A percentile compares a stretch with the other conserved stretches of the same genome.
These are phyloP conservation scores for Quercus phellos DNA, from an alignment of 331 rosid genomes.

Conservation along the genomic window DNA sequence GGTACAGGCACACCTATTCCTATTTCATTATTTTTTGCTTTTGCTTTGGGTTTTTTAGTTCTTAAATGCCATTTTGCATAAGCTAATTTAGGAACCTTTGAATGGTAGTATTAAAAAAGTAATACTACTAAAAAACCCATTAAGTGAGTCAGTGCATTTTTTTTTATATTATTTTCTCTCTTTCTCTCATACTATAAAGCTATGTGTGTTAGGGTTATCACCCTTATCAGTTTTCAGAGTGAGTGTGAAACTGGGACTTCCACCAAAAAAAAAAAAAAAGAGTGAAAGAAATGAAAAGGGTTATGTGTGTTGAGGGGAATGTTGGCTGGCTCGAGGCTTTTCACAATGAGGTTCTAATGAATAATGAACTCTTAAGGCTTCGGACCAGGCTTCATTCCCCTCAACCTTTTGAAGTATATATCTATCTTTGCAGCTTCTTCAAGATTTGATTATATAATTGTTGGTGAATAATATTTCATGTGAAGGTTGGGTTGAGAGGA, in stretches of 20 bases:
- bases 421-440: too few relatives aligned
- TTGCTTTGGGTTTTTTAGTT: constrained; percentile 4
- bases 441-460: too few relatives aligned
- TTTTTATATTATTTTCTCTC: neutral
- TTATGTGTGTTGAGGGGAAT: constrained; percentile 68
- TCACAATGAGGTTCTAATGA: constrained; percentile 21
- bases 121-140: constrained; percentile 8
- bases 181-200: constrained; percentile 8
- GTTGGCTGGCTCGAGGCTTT: constrained; percentile 99
- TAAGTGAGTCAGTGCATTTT: neutral
- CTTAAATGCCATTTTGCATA: constrained; percentile 39
- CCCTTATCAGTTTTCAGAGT: constrained; percentile 6
- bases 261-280: neutral
- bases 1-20: neutral
- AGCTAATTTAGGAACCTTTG: constrained; percentile 47
- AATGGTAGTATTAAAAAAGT: constrained; percentile 6
- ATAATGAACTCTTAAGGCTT: constrained; percentile 47
- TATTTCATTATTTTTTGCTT: too few relatives aligned
- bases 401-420: constrained; percentile 27
- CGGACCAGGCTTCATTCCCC: constrained; percentile 99
- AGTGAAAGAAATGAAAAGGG: neutral
- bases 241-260: neutral
- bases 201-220: constrained; percentile 45
- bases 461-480: neutral
- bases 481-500: constrained; percentile 64